Evolutionary conservation across 805 yeast genomes (phyloP).

Genomic region (Pichia heedii): DNA sequence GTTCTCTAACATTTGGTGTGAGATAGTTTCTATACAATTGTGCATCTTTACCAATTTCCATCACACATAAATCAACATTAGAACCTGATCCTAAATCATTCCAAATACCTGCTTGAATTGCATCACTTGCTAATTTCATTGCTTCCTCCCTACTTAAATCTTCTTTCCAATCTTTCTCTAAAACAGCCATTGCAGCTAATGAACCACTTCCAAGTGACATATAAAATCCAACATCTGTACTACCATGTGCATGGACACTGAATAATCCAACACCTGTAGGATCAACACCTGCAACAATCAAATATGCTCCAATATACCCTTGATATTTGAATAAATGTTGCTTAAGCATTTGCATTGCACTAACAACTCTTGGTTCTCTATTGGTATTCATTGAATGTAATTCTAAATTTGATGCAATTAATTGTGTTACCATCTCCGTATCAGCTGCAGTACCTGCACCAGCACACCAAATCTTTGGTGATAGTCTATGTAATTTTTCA

Average conservation of each 20-base stretch:
- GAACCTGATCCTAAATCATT: conserved; percentile 98
- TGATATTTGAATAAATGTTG: conserved; percentile 96
- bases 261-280: conserved; percentile 92
- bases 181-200: conserved; percentile 95
- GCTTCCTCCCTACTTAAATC: conserved; percentile 82
- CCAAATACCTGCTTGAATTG: conserved; percentile 97
- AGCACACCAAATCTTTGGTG: conserved; percentile 97
- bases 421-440: conserved; percentile 94
- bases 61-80: conserved; percentile 93
- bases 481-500: conserved; percentile 82
- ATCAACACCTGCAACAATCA: conserved; percentile 97
- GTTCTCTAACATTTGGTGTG: conserved; percentile 82
- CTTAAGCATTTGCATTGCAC: conserved; percentile 85
- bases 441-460: conserved; percentile 99
- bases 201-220: conserved; percentile 95
- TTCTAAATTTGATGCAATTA: conserved; percentile 85
- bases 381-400: conserved; percentile 76
- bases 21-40: conserved; percentile 74
- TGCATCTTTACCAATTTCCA: conserved; percentile 90
- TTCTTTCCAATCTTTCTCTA: conserved; percentile 80
- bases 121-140: conserved; percentile 81
- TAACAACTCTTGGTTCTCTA: conserved; percentile 86
- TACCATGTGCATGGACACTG: conserved; percentile 95
- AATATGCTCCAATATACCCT: conserved; percentile 94
- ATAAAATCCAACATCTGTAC: conserved; percentile 92